These are phyloP conservation scores for Simmondsia chinensis DNA, from an alignment of 148 eudicot genomes.

Conservation along the genomic window DNA sequence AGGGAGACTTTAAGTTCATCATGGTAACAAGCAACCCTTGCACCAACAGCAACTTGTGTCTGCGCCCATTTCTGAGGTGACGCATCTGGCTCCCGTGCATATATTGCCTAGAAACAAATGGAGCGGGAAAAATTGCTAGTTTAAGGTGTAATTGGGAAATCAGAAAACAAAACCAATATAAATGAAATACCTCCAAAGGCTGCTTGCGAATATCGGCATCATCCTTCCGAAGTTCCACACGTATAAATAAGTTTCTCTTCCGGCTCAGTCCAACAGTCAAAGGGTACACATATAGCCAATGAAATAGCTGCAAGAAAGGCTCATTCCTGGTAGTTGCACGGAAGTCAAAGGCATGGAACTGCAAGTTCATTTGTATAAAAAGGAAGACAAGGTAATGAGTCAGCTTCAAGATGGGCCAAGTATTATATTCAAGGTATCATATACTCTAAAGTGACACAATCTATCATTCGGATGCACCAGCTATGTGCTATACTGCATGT, in stretches of 20 bases:
- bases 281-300: constrained; percentile 96
- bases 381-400: background rate
- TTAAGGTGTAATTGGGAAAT: background rate
- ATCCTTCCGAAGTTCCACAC: constrained; percentile 93
- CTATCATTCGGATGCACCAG: too few species aligned
- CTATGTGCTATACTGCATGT: too few species aligned
- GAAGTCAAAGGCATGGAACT: constrained; percentile 98
- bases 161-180: background rate
- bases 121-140: constrained; percentile 2
- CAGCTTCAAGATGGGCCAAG: constrained; percentile 7
- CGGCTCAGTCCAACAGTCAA: constrained; percentile 85
- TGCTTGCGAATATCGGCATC: constrained; percentile 81
- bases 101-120: constrained; percentile 51
- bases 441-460: too few species aligned
- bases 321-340: constrained; percentile 94
- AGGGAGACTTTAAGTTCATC: constrained; percentile 93
- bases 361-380: constrained; percentile 16
- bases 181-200: constrained; percentile 68
- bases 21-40: constrained; percentile 91
- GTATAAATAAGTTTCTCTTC: constrained; percentile 90
- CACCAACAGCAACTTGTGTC: constrained; percentile 90
- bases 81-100: constrained; percentile 81
- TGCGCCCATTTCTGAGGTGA: constrained; percentile 73
- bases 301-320: constrained; percentile 97
- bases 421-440: too few species aligned